Conservation (phyloP, 805 yeast genomes). For the Yamadazyma scolyti region DNA sequence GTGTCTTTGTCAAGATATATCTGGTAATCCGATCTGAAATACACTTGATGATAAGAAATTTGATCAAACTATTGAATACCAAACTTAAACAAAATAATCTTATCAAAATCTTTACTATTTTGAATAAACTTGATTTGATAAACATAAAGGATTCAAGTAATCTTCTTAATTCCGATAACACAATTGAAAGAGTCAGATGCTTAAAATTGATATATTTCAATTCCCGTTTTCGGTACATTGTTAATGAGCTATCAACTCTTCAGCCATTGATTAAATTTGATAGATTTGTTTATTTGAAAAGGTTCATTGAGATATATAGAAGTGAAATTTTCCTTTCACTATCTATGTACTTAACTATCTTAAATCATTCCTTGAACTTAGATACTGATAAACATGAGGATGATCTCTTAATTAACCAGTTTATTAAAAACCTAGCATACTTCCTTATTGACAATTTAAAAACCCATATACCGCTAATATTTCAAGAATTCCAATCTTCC, state of each 20-base stretch:
- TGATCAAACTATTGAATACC: conserved; percentile 67
- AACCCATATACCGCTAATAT: conserved; percentile 19
- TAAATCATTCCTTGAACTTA: conserved; percentile 30
- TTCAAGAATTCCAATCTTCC: conserved; percentile 2
- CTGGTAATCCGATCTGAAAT: conserved; percentile 52
- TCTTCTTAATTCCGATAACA: conserved; percentile 55
- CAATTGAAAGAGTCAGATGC: conserved; percentile 37
- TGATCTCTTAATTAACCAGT: conserved; percentile 20
- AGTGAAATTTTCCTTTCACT: conserved; percentile 77
- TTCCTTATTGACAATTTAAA: conserved; percentile 20
- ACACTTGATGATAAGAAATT: conserved; percentile 63
- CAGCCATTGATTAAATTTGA: conserved; percentile 52
- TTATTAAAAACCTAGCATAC: conserved; percentile 26
- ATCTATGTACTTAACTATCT: conserved; percentile 61
- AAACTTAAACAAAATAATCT: conserved; percentile 76
- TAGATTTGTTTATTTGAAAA: conserved; percentile 61
- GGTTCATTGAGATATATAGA: conserved; percentile 79
- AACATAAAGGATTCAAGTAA: conserved; percentile 72
- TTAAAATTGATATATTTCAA: conserved; percentile 57
- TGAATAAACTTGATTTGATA: conserved; percentile 63
- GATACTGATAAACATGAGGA: conserved; percentile 16
- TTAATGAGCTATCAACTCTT: conserved; percentile 55
- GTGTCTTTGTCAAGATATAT: conserved; percentile 49
- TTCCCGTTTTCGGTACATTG: conserved; percentile 66
- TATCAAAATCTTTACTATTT: conserved; percentile 72